Conservation (phyloP, 106 monocot genomes). For the Dioscorea zingiberensis region DNA sequence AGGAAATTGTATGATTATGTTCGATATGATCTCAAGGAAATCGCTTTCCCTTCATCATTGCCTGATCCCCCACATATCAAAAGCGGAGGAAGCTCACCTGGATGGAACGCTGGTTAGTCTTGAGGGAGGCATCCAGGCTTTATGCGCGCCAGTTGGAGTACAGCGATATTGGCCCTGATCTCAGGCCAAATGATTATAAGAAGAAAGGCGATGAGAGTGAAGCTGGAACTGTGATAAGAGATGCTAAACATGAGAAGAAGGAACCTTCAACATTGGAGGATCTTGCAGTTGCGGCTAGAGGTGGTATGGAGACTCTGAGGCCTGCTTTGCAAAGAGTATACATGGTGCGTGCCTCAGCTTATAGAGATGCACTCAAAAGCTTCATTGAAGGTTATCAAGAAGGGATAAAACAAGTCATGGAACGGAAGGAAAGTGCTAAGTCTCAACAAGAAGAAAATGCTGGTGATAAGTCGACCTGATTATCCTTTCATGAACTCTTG, state of each 20-base stretch:
- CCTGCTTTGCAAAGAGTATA: constrained; percentile 7
- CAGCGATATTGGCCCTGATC: constrained; percentile 46
- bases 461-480: neutral
- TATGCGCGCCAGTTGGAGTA: constrained; percentile 83
- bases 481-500: neutral
- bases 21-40: constrained; percentile 85
- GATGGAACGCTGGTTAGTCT: constrained; percentile 43
- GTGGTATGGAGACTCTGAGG: constrained; percentile 13
- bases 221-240: neutral
- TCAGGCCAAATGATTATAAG: constrained; percentile 36
- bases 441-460: constrained; percentile 1
- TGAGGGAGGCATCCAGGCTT: constrained; percentile 76
- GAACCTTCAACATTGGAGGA: constrained; percentile 36
- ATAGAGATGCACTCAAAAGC: constrained; percentile 11
- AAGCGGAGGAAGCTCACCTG: constrained; percentile 53
- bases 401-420: constrained; percentile 9
- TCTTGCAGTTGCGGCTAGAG: constrained; percentile 14
- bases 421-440: constrained; percentile 5
- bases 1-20: constrained; percentile 73
- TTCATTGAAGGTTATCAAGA: constrained; percentile 15
- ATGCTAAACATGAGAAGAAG: constrained; percentile 2
- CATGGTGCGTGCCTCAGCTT: constrained; percentile 1
- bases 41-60: constrained; percentile 86
- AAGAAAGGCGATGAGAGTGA: constrained; percentile 8
- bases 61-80: constrained; percentile 64